Conservation (phyloP, 257 asterid species). For the Petunia axillaris region DNA sequence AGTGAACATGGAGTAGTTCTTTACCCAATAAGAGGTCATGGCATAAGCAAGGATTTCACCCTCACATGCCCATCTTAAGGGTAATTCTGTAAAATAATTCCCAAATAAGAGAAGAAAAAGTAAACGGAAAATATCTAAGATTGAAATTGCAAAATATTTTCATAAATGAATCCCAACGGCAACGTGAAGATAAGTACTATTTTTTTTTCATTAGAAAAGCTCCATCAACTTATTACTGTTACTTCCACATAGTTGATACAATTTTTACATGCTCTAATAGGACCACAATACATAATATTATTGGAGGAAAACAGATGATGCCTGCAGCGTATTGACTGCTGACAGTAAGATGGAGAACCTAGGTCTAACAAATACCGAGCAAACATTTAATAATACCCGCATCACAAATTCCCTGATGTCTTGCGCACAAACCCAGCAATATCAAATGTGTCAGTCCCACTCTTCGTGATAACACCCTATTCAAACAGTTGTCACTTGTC, state of each 20-base stretch:
- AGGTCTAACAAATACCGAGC: neutral
- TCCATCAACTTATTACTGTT: neutral
- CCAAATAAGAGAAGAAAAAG: slow-evolving; percentile 5
- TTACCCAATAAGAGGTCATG: no score
- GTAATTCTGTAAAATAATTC: neutral
- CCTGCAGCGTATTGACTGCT: neutral
- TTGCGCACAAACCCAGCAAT: slow-evolving; percentile 51
- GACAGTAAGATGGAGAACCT: neutral
- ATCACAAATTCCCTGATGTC: slow-evolving; percentile 25
- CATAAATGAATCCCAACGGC: neutral
- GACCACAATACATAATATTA: slow-evolving; percentile 9
- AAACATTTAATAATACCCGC: neutral
- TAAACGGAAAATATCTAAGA: neutral
- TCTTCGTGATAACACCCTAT: slow-evolving; percentile 83
- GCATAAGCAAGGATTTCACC: no score
- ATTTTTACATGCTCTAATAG: neutral
- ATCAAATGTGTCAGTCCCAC: slow-evolving; percentile 61
- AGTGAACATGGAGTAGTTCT: no score
- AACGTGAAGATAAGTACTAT: neutral
- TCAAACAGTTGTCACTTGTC: slow-evolving; percentile 22
- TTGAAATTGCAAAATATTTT: slow-evolving; percentile 12
- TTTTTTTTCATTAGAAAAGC: neutral
- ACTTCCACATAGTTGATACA: neutral
- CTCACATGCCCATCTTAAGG: neutral
- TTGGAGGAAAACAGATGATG: neutral